Base-by-base conservation (phyloP, 1,284 basidiomycete genomes). In the Malassezia obtusa region DNA sequence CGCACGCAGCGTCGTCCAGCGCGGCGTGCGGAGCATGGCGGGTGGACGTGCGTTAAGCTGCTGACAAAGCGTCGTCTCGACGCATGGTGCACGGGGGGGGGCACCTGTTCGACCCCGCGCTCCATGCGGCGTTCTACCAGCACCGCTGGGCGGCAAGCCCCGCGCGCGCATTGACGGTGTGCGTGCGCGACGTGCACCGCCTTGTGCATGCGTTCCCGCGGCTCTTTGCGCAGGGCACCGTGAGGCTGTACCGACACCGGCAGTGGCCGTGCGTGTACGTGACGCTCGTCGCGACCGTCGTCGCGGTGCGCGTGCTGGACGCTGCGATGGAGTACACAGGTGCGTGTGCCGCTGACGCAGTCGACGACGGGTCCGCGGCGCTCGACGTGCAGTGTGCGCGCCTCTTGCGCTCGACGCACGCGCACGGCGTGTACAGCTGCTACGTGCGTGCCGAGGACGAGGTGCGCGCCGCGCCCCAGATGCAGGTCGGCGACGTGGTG, bases 261-360 rank as follows among this genome's bases (percentile, higher is more conserved):
- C 35, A 19, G 7, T 56, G 53, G 48, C 49, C 48, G 24, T 56
- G 53, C 45, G 26, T 46, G 2, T 46, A 28, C 47, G 53, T 47
- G 22, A 35, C 36, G 25, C 22, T 56, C 19, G 41, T 45, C n/a
- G 53, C 39, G 22, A 49, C 35, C 3, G 22, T 56, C 9, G 49
- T 50, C 7, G 53, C 36, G 4, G 43, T 45, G 1, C 40, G 30
- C 19, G 26, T 12, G 3, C 24, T 21, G 24, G 47, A 49, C 12
- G 31, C 11, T 6, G 22, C 41, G 14, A 22, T 36, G 15, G 48
- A 50, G 17, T 55, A 55, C 17, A 45, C 32, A 8, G 10, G 43
- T 45, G 35, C 12, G 44, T 35, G 3, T 14, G 22, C n/a, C 14
- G 21, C 15, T 26, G n/a, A 47, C 14, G 7, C 45, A 36, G 17